phyloP scores from a whole-genome alignment of 495 filamentous ascomycete genomes.

The Chaetomium fimeti region DNA sequence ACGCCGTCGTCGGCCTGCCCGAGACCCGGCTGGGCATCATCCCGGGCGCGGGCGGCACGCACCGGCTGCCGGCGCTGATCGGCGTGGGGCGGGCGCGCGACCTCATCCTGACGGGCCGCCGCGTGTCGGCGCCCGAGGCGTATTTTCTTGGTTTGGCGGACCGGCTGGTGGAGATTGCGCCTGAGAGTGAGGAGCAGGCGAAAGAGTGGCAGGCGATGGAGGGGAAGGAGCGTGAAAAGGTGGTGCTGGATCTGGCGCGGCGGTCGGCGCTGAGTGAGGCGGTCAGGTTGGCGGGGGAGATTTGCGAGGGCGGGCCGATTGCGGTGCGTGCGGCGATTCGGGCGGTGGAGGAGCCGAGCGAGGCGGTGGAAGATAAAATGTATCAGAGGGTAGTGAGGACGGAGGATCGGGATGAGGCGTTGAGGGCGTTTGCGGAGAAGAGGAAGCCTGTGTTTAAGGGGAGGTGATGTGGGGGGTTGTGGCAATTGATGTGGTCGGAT shows the following conservation, averaged over 20 bases:
- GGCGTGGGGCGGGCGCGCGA: slow-evolving; percentile 75
- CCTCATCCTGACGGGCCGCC: slow-evolving; percentile 78
- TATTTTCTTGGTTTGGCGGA: slow-evolving; percentile 82
- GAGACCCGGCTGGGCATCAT: slow-evolving; percentile 92
- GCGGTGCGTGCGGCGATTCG: slow-evolving; percentile 69
- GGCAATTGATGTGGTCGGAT: background rate
- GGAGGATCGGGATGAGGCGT: slow-evolving; percentile 81
- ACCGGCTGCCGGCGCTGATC: slow-evolving; percentile 73
- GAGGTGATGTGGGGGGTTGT: slow-evolving; percentile 31
- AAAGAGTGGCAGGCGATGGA: slow-evolving; percentile 39
- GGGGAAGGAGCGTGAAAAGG: slow-evolving; percentile 35
- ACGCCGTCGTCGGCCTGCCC: slow-evolving; percentile 73
- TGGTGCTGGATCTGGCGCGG: slow-evolving; percentile 49
- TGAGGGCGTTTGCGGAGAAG: slow-evolving; percentile 87
- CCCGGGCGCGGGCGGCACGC: slow-evolving; percentile 90
- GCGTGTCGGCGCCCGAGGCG: slow-evolving; percentile 74
- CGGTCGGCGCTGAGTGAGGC: slow-evolving; percentile 67
- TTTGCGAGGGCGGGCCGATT: slow-evolving; percentile 83
- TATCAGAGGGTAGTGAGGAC: slow-evolving; percentile 79
- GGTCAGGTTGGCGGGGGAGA: slow-evolving; percentile 72
- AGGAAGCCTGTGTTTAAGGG: slow-evolving; percentile 82
- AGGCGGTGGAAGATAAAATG: slow-evolving; percentile 70
- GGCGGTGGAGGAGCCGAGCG: slow-evolving; percentile 65
- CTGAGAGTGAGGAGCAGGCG: slow-evolving; percentile 53
- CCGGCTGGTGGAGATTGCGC: slow-evolving; percentile 69